Base-by-base conservation (phyloP, 169 alveolate genomes). In the Eimeria mitis region DNA sequence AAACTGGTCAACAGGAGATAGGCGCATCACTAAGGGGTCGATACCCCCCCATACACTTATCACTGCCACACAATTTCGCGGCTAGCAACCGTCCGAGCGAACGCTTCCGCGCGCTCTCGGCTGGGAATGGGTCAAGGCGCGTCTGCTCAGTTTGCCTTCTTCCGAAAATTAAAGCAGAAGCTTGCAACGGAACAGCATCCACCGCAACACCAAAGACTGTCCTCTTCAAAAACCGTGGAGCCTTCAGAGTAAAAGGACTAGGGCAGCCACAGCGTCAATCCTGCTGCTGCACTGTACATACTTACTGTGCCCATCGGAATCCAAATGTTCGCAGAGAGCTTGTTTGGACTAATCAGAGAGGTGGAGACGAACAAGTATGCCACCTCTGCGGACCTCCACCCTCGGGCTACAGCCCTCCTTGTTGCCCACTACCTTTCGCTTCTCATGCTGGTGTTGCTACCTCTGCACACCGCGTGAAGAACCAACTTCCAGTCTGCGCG, bases 81-180 rank as follows among this genome's bases (percentile, higher is more conserved):
- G 9, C 23, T 37, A 56, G 56, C 47, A 84, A 28, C 91, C 71
- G 40, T 5, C 44, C 91, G 25, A 4, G 56, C 75, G 61, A 56
- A 34, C 75, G 78, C 13, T 65, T 28, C n/a, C 83, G 94, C 37
- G 94, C 42, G 61, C 70, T 65, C 5, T 87, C 94, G 4, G 94
- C 94, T 28, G 94, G 94, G 37, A 56, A 42, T 44, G 94, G 70
- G 25, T 42, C 94, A 28, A 61, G 68, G 83, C 83, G 84, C 65
- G 84, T 63, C 68, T 87, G 94, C 40, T 40, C 94, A 1, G 81
- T 65, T 87, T 61, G 94, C 47, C 94, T 40, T 21, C 94, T 87
- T 47, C 94, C 75, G 23, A 83, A 83, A 47, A 28, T 28, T 79
- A 52, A 31, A 52, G 76, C 76, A 44, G 61, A 56, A 56, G 56